Evolutionary conservation across 495 filamentous ascomycete species (phyloP), one percentile per base, ranked within the genome.

Genomic region (Lineolata rhizophorae): DNA sequence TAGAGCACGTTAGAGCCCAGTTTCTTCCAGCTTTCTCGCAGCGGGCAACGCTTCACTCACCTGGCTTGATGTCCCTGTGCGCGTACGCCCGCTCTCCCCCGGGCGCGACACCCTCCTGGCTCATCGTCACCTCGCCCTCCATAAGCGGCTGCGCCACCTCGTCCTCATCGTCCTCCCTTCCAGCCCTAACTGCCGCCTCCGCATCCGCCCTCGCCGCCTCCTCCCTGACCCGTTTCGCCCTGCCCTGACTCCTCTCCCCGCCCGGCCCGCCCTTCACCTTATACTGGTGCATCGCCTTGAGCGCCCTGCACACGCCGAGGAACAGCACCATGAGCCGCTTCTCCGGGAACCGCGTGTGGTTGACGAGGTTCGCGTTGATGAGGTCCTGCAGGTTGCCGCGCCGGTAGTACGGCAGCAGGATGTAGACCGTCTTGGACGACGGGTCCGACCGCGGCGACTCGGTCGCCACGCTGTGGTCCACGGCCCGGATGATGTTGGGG

Each of bases 331-430:
- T 84, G 29, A 97, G 56, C 39, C 70, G 60, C 53, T 72, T 68
- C 58, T 92, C 84, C 0, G 87, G 87, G 46, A 97, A 94, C 29
- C 61, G 65, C n/a, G 78, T 79, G 40, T 91, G 81, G 51, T 97
- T 95, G 59, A 97, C 84, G 30, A 95, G 55, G 52, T 97, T 97
- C 37, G 87, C 87, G 47, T 97, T 97, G 60, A 97, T 94, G 27
- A 85, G 75, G 55, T 97, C 87, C 50, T 97, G 87, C 18, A 97
- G 62, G 45, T 97, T 97, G 13, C 87, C 87, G 25, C 87, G 61
- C 37, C 80, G 65, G 54, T 91, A 97, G 52, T 95, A 97, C 4
- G 87, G 87, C 11, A 97, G 64, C 18, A 97, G 56, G 38, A 97
- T 90, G 46, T 95, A 95, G 14, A 95, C 87, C 1, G 84, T 95